These are phyloP conservation scores for Adansonia rubrostipa DNA, from an alignment of 441 rosid species.

Conservation along the genomic window DNA sequence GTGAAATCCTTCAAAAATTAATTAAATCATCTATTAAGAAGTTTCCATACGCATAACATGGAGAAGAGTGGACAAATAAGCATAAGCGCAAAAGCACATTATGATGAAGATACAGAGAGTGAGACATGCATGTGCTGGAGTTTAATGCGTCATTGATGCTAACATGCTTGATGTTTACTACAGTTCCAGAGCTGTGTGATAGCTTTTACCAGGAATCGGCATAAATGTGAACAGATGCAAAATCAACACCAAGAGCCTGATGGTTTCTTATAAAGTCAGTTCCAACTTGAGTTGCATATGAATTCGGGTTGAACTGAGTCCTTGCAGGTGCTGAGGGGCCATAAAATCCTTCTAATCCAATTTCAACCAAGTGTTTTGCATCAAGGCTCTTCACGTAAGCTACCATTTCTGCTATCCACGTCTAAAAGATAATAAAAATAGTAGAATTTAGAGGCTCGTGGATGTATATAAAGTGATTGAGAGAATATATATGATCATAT, in stretches of 20 bases:
- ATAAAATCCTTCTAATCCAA: slow-evolving; percentile 74
- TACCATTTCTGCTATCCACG: slow-evolving; percentile 76
- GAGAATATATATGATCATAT: background rate
- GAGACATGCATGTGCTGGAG: too few species aligned
- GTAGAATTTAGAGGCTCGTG: background rate
- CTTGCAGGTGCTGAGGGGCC: slow-evolving; percentile 64
- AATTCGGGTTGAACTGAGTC: slow-evolving; percentile 76
- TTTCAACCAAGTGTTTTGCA: slow-evolving; percentile 73
- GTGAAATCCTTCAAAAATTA: slow-evolving; percentile 69
- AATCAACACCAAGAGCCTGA: slow-evolving; percentile 69
- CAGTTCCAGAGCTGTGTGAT: slow-evolving; percentile 18
- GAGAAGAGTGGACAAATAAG: background rate
- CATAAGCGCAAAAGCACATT: too few species aligned
- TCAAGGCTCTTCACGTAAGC: slow-evolving; percentile 63
- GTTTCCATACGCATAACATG: background rate
- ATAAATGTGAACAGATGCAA: slow-evolving; percentile 72
- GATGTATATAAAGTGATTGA: background rate
- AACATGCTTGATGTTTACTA: background rate
- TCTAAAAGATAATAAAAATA: slow-evolving; percentile 35
- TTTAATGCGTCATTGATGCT: too few species aligned
- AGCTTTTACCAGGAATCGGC: slow-evolving; percentile 72
- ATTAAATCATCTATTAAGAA: background rate
- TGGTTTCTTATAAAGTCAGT: slow-evolving; percentile 76
- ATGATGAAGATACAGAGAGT: too few species aligned
- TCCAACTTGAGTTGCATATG: slow-evolving; percentile 73